These are phyloP conservation scores for Hibiscus mutabilis DNA, from an alignment of 345 rosid genomes.

Conservation along the genomic window DNA sequence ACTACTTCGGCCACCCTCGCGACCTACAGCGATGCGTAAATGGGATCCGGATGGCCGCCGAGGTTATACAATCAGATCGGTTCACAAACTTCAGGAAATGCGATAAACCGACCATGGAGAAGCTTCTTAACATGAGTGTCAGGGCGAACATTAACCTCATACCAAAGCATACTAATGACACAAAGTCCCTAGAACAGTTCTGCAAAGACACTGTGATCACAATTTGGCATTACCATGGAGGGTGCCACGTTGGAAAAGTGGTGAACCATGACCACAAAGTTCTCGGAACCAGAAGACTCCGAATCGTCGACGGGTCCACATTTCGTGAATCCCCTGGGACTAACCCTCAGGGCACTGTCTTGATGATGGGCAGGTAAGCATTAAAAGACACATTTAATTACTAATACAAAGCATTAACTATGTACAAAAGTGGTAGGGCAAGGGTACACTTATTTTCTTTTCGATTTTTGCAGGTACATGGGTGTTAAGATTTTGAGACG, in stretches of 20 bases:
- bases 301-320: constrained; percentile 79
- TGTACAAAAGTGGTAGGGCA: neutral
- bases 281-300: constrained; percentile 61
- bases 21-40: constrained; percentile 71
- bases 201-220: constrained; percentile 90
- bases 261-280: constrained; percentile 48
- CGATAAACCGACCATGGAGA: constrained; percentile 43
- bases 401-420: constrained; percentile 5
- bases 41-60: constrained; percentile 51
- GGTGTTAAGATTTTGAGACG: constrained; percentile 77
- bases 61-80: constrained; percentile 54
- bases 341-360: constrained; percentile 91
- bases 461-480: constrained; percentile 64
- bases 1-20: constrained; percentile 72
- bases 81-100: constrained; percentile 56
- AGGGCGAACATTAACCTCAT: constrained; percentile 75
- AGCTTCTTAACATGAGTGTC: constrained; percentile 60
- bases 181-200: constrained; percentile 84
- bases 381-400: neutral
- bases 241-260: constrained; percentile 80
- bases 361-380: constrained; percentile 97
- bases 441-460: neutral
- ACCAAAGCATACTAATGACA: constrained; percentile 69
- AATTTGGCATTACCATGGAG: constrained; percentile 98
- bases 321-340: constrained; percentile 85